phyloP scores from a whole-genome alignment of 306 rosid genomes.

The Trifolium repens region DNA sequence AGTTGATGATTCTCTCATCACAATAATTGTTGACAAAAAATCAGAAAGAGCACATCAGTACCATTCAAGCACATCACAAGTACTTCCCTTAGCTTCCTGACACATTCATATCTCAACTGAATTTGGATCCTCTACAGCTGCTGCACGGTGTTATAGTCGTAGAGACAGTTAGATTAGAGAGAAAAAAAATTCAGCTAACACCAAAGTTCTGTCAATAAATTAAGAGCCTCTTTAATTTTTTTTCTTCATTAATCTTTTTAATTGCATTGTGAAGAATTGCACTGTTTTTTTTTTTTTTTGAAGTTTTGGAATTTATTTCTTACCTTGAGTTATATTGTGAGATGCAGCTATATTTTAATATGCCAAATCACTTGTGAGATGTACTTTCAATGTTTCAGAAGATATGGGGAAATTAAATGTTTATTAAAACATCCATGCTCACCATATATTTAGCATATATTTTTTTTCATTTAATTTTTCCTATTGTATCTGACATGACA shows the following conservation, averaged over 20 bases:
- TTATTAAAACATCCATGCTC: slow-evolving; percentile 36
- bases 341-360: no score
- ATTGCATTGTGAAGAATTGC: slow-evolving; percentile 49
- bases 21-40: slow-evolving; percentile 69
- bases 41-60: slow-evolving; percentile 50
- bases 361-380: slow-evolving; percentile 27
- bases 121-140: background rate
- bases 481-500: slow-evolving; percentile 46
- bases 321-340: slow-evolving; percentile 25
- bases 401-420: slow-evolving; percentile 37
- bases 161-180: background rate
- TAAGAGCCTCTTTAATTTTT: slow-evolving; percentile 23
- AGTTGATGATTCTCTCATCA: slow-evolving; percentile 63
- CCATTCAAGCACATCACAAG: slow-evolving; percentile 79
- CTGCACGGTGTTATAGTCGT: background rate
- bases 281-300: slow-evolving; percentile 29
- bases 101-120: slow-evolving; percentile 53
- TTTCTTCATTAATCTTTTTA: slow-evolving; percentile 39
- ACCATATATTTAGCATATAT: background rate
- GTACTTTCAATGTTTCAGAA: slow-evolving; percentile 42
- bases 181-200: slow-evolving; percentile 43
- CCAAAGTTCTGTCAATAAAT: slow-evolving; percentile 39
- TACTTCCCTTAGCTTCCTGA: slow-evolving; percentile 74
- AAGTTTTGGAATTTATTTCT: slow-evolving; percentile 48
- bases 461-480: slow-evolving; percentile 15